Percentiles rank a stretch among this genome's conserved stretches.
Conservation (phyloP, 352 stramenopile genomes). For the Globisporangium barbulae region DNA sequence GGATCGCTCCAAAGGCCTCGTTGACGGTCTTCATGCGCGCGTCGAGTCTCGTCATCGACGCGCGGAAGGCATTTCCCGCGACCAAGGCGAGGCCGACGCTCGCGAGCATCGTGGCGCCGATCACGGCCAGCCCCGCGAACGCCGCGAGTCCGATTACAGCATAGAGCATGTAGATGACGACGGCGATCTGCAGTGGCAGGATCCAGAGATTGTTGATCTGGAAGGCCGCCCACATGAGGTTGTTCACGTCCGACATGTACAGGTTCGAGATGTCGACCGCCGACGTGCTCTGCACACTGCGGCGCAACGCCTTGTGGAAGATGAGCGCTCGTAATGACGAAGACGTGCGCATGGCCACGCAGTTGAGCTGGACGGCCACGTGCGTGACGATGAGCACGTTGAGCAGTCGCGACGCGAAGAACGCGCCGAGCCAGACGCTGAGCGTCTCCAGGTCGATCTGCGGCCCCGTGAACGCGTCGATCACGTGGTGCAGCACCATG, state of each 20-base stretch:
- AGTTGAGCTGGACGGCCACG: constrained; percentile 23
- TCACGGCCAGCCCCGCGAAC: constrained; percentile 39
- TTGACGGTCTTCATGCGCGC: constrained; percentile 88
- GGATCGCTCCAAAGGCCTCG: constrained; percentile 89
- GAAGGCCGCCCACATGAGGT: constrained; percentile 28
- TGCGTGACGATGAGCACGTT: constrained; percentile 33
- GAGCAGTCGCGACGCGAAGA: constrained; percentile 32
- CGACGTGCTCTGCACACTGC: constrained; percentile 11
- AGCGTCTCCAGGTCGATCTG: constrained; percentile 25
- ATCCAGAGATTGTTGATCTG: constrained; percentile 46
- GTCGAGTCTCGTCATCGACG: constrained; percentile 87
- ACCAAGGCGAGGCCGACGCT: constrained; percentile 55
- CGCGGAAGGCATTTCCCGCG: constrained; percentile 48
- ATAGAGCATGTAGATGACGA: constrained; percentile 36
- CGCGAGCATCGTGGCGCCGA: constrained; percentile 22
- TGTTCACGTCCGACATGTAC: constrained; percentile 32
- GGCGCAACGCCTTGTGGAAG: constrained; percentile 35
- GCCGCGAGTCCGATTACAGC: constrained; percentile 25
- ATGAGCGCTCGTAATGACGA: constrained; percentile 29
- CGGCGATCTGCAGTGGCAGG: constrained; percentile 32
- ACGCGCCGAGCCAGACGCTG: constrained; percentile 24
- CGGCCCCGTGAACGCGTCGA: constrained; percentile 27
- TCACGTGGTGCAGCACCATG: constrained; percentile 36
- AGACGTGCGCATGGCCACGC: constrained; percentile 25
- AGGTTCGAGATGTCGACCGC: constrained; percentile 37